Percentiles rank a stretch among this genome's conserved stretches.
These are phyloP conservation scores for Sugiyamaella pinicola DNA, from an alignment of 1,139 yeast genomes.

Conservation along the genomic window DNA sequence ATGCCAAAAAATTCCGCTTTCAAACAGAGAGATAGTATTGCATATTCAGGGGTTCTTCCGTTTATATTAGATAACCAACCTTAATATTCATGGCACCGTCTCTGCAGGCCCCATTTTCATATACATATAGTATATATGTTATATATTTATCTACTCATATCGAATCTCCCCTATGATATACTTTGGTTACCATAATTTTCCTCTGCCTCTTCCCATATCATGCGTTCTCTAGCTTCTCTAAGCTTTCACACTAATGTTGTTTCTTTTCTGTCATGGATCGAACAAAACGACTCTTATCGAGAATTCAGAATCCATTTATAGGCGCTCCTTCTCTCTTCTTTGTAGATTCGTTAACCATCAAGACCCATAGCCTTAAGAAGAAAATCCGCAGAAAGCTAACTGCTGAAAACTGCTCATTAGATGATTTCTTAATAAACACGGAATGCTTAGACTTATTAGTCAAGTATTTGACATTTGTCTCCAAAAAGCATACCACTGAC, in stretches of 20 bases:
- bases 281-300: conserved; percentile 14
- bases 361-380: conserved; percentile 4
- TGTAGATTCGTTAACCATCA: conserved; percentile 3
- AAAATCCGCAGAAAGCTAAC: background rate
- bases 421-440: background rate
- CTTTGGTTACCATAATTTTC: background rate
- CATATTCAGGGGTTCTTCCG: no score
- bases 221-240: background rate
- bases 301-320: conserved; percentile 10
- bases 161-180: no score
- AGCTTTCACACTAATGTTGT: background rate
- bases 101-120: no score
- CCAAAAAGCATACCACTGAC: conserved; percentile 8
- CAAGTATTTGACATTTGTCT: background rate
- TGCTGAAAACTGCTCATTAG: background rate
- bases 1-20: no score
- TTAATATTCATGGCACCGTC: background rate
- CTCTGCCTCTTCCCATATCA: background rate
- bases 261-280: conserved; percentile 3
- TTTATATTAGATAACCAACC: background rate
- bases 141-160: no score
- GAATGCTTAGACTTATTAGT: conserved; percentile 1
- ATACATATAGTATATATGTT: no score
- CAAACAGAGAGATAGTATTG: no score
- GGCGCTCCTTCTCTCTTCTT: background rate